A percentile compares a stretch with the other conserved stretches of the same genome.
phyloP scores from a whole-genome alignment of 2,329 filamentous ascomycete genomes.

The Sphaerulina vaccinii region DNA sequence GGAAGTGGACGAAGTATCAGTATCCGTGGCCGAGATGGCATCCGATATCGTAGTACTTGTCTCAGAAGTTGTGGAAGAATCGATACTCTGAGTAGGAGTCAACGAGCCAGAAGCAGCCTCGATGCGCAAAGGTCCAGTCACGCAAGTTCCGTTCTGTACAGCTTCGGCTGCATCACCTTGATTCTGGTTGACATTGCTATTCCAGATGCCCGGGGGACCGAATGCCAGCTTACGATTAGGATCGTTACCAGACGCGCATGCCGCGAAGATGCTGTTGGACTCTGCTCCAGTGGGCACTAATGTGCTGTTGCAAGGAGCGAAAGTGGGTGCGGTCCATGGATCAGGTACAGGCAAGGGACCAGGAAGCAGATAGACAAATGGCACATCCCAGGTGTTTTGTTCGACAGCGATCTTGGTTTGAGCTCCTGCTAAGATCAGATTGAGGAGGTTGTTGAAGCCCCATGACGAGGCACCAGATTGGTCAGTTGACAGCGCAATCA shows the following conservation, averaged over 20 bases:
- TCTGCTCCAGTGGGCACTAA: not conserved
- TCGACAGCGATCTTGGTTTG: slow-evolving; percentile 10
- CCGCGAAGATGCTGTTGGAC: slow-evolving; percentile 5
- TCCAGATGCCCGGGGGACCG: slow-evolving; percentile 5
- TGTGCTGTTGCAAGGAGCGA: slow-evolving; percentile 5
- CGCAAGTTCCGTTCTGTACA: slow-evolving; percentile 6
- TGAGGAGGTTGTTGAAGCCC: slow-evolving; percentile 5
- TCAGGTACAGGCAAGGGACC: not conserved
- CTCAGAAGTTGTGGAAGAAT: not conserved
- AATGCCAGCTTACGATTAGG: slow-evolving; percentile 4
- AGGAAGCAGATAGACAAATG: slow-evolving; percentile 5
- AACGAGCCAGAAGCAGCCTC: slow-evolving; percentile 6
- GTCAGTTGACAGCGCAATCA: slow-evolving; percentile 5
- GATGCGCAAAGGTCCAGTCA: not conserved
- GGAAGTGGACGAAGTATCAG: not conserved
- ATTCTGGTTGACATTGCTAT: not conserved
- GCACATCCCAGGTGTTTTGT: slow-evolving; percentile 4
- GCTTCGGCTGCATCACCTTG: slow-evolving; percentile 4
- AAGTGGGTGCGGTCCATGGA: slow-evolving; percentile 7
- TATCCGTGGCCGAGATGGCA: too few species aligned
- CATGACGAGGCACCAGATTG: not conserved
- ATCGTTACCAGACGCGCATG: slow-evolving; percentile 2
- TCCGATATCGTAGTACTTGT: too few species aligned
- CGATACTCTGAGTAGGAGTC: not conserved
- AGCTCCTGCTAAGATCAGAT: slow-evolving; percentile 6